phyloP scores from a whole-genome alignment of 1,284 basidiomycete genomes.

The Hymenochaete sp. region DNA sequence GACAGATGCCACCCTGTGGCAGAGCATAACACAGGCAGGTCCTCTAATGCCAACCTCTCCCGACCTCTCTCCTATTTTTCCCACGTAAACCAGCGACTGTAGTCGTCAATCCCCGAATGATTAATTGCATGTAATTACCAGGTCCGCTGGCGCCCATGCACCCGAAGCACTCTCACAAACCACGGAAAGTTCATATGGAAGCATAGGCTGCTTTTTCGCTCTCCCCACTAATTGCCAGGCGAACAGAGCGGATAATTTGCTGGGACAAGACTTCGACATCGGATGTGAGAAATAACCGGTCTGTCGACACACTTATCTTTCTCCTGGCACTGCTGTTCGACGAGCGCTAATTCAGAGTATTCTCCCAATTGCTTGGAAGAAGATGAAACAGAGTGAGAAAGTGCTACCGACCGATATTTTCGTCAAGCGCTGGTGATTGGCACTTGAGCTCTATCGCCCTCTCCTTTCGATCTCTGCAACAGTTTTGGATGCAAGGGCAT shows the following conservation, averaged over 20 bases:
- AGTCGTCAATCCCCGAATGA: too few species aligned
- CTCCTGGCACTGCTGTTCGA: not conserved
- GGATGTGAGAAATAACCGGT: constrained; percentile 13
- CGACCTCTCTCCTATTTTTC: too few species aligned
- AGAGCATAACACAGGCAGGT: too few species aligned
- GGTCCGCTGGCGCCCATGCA: constrained; percentile 2
- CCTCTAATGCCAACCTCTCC: too few species aligned
- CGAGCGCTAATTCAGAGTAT: not conserved
- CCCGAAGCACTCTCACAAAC: constrained; percentile 3
- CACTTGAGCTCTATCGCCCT: constrained; percentile 1
- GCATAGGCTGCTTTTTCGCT: constrained; percentile 57
- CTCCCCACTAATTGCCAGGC: constrained; percentile 55
- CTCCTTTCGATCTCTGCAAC: not conserved
- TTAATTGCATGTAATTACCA: too few species aligned
- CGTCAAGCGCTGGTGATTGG: not conserved
- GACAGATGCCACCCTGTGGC: too few species aligned
- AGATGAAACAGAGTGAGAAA: not conserved
- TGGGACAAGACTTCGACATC: constrained; percentile 30
- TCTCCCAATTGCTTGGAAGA: not conserved
- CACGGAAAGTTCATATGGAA: constrained; percentile 38
- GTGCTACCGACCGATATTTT: too few species aligned
- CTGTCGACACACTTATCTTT: constrained; percentile 1
- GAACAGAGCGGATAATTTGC: constrained; percentile 43
- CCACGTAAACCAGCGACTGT: too few species aligned
- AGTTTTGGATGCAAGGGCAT: constrained; percentile 36